Evolutionary conservation across 352 stramenopile genomes (phyloP).

Genomic region (Phytophthora boehmeriae): DNA sequence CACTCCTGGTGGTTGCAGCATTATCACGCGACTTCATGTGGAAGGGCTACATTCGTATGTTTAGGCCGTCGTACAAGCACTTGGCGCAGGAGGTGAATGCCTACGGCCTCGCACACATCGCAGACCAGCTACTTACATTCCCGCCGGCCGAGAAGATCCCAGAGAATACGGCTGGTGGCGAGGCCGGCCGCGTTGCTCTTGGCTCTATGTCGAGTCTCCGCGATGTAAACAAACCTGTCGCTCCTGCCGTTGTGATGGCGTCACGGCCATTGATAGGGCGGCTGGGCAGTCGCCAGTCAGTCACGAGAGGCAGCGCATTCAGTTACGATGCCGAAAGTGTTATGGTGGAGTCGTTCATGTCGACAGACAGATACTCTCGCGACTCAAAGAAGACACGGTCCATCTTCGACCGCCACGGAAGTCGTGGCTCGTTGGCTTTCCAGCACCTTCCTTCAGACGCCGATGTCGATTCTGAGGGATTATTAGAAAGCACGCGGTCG

Average conservation of each 20-base stretch:
- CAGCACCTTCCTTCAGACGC: constrained; percentile 51
- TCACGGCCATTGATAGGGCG: constrained; percentile 31
- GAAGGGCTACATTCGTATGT: constrained; percentile 86
- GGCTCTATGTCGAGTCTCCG: constrained; percentile 31
- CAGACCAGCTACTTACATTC: constrained; percentile 77
- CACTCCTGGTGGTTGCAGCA: constrained; percentile 70
- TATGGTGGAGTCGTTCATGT: constrained; percentile 91
- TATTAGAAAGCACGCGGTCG: constrained; percentile 6
- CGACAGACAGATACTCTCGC: constrained; percentile 65
- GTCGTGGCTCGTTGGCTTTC: constrained; percentile 85
- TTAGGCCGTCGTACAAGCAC: constrained; percentile 84
- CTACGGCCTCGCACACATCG: constrained; percentile 62
- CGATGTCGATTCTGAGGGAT: constrained; percentile 20
- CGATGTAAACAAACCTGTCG: constrained; percentile 38
- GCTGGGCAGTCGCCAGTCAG: constrained; percentile 37
- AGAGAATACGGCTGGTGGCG: constrained; percentile 40
- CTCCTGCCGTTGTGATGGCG: constrained; percentile 36
- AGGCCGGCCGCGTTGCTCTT: constrained; percentile 24
- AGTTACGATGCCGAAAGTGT: constrained; percentile 90
- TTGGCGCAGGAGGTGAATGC: constrained; percentile 85
- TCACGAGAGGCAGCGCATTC: constrained; percentile 77
- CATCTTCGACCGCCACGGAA: constrained; percentile 83
- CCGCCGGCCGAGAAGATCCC: constrained; percentile 79
- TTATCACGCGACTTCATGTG: constrained; percentile 81
- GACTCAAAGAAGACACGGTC: constrained; percentile 50